phyloP scores from a whole-genome alignment of 495 filamentous ascomycete species.

The Jackrogersella minutella region DNA sequence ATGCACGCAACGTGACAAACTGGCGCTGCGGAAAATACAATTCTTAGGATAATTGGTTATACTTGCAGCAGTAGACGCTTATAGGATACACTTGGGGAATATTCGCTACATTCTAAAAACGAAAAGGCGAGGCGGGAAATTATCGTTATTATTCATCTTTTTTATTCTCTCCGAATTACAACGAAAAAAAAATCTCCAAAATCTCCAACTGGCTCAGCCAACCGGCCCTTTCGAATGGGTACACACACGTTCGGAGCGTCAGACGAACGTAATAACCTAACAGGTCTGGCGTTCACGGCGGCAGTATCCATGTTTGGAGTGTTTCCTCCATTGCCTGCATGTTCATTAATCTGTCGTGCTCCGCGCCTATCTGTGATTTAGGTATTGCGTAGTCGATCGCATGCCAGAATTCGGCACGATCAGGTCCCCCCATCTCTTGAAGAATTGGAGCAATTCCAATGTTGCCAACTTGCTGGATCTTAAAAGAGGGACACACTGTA shows the following conservation, averaged over 20 bases:
- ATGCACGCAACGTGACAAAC: conserved; percentile 37
- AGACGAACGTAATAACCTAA: conserved; percentile 21
- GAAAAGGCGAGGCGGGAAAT: conserved; percentile 29
- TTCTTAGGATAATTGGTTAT: conserved; percentile 24
- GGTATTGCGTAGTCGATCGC: conserved; percentile 26
- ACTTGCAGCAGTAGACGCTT: conserved; percentile 5
- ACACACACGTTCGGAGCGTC: conserved; percentile 6
- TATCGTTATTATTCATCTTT: neutral
- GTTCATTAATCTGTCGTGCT: conserved; percentile 29
- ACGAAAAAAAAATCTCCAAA: conserved; percentile 14
- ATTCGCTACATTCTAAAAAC: neutral
- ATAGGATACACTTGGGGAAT: too few relatives aligned
- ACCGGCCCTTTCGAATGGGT: neutral
- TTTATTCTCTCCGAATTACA: conserved; percentile 13
- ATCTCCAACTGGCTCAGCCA: conserved; percentile 8
- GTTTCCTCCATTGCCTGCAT: conserved; percentile 6
- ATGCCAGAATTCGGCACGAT: conserved; percentile 20
- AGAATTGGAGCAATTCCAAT: conserved; percentile 20
- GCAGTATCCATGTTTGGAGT: conserved; percentile 27
- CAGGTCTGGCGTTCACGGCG: conserved; percentile 12
- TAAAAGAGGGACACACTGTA: conserved; percentile 9
- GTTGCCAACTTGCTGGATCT: conserved; percentile 13
- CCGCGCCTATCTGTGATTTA: conserved; percentile 35
- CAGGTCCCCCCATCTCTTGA: neutral
- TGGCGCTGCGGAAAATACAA: conserved; percentile 22